Conservation (phyloP, 352 stramenopile species). For the Phytophthora megakarya region DNA sequence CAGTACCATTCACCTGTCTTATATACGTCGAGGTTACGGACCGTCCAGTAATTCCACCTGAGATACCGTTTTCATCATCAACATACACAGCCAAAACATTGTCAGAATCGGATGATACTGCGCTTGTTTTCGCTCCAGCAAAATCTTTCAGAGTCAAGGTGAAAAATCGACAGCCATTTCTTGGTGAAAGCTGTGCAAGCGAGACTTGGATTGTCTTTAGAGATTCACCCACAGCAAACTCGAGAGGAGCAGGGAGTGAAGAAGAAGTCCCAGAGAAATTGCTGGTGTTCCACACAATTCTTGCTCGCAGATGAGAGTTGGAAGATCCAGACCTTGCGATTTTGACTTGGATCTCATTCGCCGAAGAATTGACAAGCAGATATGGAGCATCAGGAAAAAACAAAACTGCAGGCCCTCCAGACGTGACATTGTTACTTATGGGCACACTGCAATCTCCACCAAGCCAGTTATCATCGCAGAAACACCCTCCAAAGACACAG, state of each 20-base stretch:
- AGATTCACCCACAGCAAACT: slow-evolving; percentile 30
- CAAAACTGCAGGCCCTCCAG: slow-evolving; percentile 38
- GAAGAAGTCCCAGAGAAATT: slow-evolving; percentile 39
- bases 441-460: slow-evolving; percentile 50
- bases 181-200: slow-evolving; percentile 33
- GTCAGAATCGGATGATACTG: slow-evolving; percentile 41
- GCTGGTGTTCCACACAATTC: slow-evolving; percentile 30
- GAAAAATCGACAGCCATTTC: slow-evolving; percentile 44
- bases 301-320: slow-evolving; percentile 22
- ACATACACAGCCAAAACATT: slow-evolving; percentile 47
- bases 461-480: slow-evolving; percentile 47
- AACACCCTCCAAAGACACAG: slow-evolving; percentile 58
- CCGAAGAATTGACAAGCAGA: slow-evolving; percentile 25
- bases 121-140: slow-evolving; percentile 3
- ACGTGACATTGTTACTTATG: not conserved
- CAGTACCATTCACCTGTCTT: slow-evolving; percentile 14
- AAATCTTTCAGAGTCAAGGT: slow-evolving; percentile 41
- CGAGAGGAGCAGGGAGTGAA: slow-evolving; percentile 19
- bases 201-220: slow-evolving; percentile 31
- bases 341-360: slow-evolving; percentile 33
- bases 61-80: slow-evolving; percentile 53
- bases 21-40: slow-evolving; percentile 32
- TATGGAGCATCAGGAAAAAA: slow-evolving; percentile 48
- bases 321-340: slow-evolving; percentile 40
- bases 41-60: slow-evolving; percentile 8